Evolutionary conservation across 805 yeast genomes (phyloP), one percentile per base, ranked within the genome.

Genomic region (Candida ulmi): DNA sequence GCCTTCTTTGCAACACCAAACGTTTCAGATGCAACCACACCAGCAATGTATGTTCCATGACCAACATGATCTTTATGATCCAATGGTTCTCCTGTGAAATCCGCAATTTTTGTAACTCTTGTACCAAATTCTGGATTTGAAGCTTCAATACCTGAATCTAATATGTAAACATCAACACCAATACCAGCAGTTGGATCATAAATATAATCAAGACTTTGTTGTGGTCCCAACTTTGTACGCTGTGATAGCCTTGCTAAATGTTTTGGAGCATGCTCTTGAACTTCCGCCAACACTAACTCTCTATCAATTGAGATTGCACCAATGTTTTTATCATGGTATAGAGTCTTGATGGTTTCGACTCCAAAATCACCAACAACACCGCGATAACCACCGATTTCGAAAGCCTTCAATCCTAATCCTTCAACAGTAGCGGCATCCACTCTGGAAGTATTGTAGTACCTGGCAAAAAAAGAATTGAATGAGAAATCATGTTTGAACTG

Each of bases 31-130:
- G 76, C 78, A 30, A 74, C 58, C 9, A 75, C 56, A 3, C 80
- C 80, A 0, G 82, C 80, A 17, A 76, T 68, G 35, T 73, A 76
- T 1, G 80, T 73, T 1, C 82, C 83, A 51, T 76, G 82, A 4
- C 78, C 80, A 52, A 73, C 64, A 12, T 52, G 50, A 32, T 62
- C 66, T 8, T 50, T 53, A 8, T 30, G 27, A 17, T 39, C 52
- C 5, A 50, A 50, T 19, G 57, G 55, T 12, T 60, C 47, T n/a
- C 42, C 59, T 1, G 79, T 71, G 46, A 72, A 68, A 40, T 76
- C 79, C 1, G 62, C 66, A 16, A 74, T 61, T 33, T 58, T 55
- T 11, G 60, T 52, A 0, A 69, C 72, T 29, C 78, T 60, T 3
- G 64, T 61, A 5, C 58, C 62, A 42, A 74, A 69, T 32, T 74